These are phyloP conservation scores for Brettanomyces sp. DNA, from an alignment of 805 yeast genomes.

Conservation along the genomic window DNA sequence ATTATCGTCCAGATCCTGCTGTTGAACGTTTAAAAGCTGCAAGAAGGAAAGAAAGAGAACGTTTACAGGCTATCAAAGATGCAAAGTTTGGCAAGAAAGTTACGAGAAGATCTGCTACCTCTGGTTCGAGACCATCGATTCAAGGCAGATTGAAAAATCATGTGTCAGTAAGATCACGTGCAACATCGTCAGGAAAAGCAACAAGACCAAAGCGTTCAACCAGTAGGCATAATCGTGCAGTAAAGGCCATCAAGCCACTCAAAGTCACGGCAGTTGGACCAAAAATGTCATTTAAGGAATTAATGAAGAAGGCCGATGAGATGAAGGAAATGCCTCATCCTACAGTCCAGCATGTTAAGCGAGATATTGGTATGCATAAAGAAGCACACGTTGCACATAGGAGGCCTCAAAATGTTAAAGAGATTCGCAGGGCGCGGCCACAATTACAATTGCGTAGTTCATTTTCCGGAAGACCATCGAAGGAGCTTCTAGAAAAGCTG, in stretches of 20 bases:
- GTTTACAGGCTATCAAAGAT: constrained; percentile 18
- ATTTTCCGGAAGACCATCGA: not conserved
- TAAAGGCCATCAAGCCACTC: not conserved
- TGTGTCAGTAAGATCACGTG: constrained; percentile 1
- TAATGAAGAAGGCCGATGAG: constrained; percentile 58
- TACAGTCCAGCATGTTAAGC: too few species aligned
- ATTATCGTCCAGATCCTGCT: constrained; percentile 48
- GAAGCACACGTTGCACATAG: not conserved
- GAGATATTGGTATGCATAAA: not conserved
- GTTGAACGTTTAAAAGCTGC: constrained; percentile 61
- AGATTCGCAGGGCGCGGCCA: not conserved
- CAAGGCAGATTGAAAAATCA: constrained; percentile 2
- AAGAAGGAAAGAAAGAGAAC: constrained; percentile 45
- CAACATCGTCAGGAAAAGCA: too few species aligned
- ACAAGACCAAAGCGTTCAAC: not conserved
- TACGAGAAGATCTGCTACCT: constrained; percentile 15
- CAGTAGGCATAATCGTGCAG: not conserved
- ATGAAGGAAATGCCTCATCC: constrained; percentile 18
- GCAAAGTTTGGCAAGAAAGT: constrained; percentile 4
- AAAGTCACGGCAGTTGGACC: constrained; percentile 19
- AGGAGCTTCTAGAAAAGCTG: not conserved
- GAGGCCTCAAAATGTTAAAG: not conserved
- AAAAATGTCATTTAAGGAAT: constrained; percentile 52
- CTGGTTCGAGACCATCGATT: not conserved
- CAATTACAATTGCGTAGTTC: not conserved